These are phyloP conservation scores for Sphaerulina musiva DNA, from an alignment of 2,329 filamentous ascomycete species.

Conservation along the genomic window DNA sequence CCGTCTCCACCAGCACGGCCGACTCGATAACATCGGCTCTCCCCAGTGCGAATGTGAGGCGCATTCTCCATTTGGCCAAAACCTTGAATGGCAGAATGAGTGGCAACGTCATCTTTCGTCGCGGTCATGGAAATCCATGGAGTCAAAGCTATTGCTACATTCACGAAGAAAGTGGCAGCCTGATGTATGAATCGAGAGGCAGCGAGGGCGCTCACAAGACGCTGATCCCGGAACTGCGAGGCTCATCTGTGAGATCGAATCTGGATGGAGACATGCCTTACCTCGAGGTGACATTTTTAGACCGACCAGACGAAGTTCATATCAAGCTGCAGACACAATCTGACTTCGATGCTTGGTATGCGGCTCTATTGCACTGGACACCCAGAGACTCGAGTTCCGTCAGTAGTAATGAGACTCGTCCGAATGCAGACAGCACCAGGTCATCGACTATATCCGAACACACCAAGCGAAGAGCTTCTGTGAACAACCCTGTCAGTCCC, in stretches of 20 bases:
- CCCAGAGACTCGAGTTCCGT: slow-evolving; percentile 34
- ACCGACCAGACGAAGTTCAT: slow-evolving; percentile 54
- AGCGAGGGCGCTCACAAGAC: slow-evolving; percentile 58
- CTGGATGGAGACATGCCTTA: slow-evolving; percentile 45
- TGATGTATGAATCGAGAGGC: slow-evolving; percentile 68
- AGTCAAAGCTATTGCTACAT: slow-evolving; percentile 67
- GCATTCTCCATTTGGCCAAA: slow-evolving; percentile 69
- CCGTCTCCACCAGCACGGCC: slow-evolving; percentile 27
- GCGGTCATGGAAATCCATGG: slow-evolving; percentile 58
- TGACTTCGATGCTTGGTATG: slow-evolving; percentile 73
- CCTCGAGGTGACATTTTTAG: slow-evolving; percentile 48
- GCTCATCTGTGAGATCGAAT: slow-evolving; percentile 58
- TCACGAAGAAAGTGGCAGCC: slow-evolving; percentile 64
- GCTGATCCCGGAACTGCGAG: slow-evolving; percentile 66
- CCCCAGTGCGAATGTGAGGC: slow-evolving; percentile 53
- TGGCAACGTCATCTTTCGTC: slow-evolving; percentile 67
- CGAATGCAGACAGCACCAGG: slow-evolving; percentile 18
- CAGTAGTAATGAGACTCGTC: slow-evolving; percentile 18
- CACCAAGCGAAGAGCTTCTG: slow-evolving; percentile 20
- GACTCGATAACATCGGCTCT: slow-evolving; percentile 28
- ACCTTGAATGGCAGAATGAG: slow-evolving; percentile 72
- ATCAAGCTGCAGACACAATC: slow-evolving; percentile 58
- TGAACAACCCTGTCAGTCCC: slow-evolving; percentile 17
- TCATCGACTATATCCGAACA: slow-evolving; percentile 16
- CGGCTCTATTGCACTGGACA: slow-evolving; percentile 71